Percentiles rank a stretch among this genome's conserved stretches.
Conservation (phyloP, 208 protist species). For the Jaenimonas drosophilae region DNA sequence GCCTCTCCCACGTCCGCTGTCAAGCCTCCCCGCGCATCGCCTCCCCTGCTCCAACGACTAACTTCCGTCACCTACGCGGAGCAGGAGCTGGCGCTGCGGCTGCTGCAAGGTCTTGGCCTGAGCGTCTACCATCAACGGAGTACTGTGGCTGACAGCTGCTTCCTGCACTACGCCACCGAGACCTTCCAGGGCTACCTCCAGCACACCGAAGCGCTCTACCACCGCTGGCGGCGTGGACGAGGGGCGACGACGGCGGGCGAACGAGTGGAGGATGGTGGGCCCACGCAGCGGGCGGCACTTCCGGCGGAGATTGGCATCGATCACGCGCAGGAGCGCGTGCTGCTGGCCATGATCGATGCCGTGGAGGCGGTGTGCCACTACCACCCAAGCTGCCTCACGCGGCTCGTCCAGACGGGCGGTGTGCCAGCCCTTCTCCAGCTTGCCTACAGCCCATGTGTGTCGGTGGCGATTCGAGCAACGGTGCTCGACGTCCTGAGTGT, state of each 20-base stretch:
- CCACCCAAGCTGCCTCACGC: conserved; percentile 50
- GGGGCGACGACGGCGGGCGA: neutral
- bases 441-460: conserved; percentile 58
- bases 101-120: conserved; percentile 72
- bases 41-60: conserved; percentile 18
- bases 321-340: conserved; percentile 23
- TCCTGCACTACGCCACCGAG: conserved; percentile 73
- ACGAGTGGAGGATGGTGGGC: neutral
- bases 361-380: conserved; percentile 86
- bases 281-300: no score
- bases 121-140: conserved; percentile 64
- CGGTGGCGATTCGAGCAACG: conserved; percentile 41
- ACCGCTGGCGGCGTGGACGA: neutral
- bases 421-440: conserved; percentile 64
- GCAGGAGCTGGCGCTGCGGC: conserved; percentile 71
- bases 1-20: neutral
- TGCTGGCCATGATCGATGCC: conserved; percentile 63
- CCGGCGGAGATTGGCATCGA: conserved; percentile 30
- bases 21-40: conserved; percentile 1
- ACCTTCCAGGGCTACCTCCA: conserved; percentile 74
- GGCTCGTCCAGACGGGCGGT: conserved; percentile 64
- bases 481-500: conserved; percentile 80
- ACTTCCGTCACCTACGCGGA: conserved; percentile 72
- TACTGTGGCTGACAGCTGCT: conserved; percentile 44
- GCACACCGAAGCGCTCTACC: conserved; percentile 58